Conservation (phyloP, 139 green algal species). For the Spirogloea muscicola region DNA sequence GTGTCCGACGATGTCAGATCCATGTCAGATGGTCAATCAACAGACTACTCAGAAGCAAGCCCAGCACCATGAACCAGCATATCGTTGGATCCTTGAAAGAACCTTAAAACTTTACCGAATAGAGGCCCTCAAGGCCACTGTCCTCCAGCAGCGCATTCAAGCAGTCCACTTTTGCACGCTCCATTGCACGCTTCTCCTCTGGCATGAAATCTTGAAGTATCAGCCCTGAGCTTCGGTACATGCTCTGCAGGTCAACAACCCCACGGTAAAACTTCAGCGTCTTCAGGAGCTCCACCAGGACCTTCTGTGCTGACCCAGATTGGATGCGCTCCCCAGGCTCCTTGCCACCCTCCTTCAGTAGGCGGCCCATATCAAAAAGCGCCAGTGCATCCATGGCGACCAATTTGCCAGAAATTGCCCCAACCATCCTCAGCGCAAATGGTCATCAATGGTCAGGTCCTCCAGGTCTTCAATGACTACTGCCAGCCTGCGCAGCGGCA, state of each 20-base stretch:
- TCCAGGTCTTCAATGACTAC: constrained; percentile 16
- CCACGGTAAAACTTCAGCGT: too few species aligned
- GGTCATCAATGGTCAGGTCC: constrained; percentile 21
- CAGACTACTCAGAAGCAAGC: too few species aligned
- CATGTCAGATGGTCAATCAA: too few species aligned
- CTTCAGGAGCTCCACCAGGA: constrained; percentile 8
- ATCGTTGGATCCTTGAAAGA: too few species aligned
- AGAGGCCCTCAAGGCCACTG: too few species aligned
- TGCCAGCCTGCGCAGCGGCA: constrained; percentile 8
- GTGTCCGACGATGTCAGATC: too few species aligned
- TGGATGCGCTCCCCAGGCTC: background rate
- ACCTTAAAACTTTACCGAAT: too few species aligned
- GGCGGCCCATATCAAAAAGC: background rate
- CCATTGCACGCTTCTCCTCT: constrained; percentile 7
- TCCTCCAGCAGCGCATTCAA: too few species aligned
- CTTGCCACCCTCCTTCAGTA: constrained; percentile 5
- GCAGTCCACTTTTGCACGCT: background rate
- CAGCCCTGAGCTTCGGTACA: too few species aligned
- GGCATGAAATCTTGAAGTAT: constrained; percentile 8
- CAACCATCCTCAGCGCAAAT: constrained; percentile 1
- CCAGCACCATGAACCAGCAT: too few species aligned
- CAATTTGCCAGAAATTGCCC: constrained; percentile 8
- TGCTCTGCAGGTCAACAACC: too few species aligned
- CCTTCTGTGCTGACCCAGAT: background rate
- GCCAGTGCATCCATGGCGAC: constrained; percentile 4